Percentiles rank a stretch among this genome's conserved stretches.
Conservation (phyloP, 1,139 yeast species). For the Yamadazyma taylorii region DNA sequence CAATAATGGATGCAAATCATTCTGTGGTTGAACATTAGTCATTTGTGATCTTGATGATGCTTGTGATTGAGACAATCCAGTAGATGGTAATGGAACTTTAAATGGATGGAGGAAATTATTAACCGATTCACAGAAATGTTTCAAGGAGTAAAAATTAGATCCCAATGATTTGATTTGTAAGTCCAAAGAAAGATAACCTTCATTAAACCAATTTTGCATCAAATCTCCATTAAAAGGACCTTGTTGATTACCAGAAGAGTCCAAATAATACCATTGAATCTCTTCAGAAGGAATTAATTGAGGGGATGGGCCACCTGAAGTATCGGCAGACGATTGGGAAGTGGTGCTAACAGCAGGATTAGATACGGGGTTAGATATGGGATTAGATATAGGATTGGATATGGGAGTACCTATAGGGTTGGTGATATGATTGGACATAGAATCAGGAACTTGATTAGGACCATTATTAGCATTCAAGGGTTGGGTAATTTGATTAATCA, state of each 20-base stretch:
- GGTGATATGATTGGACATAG: too few relatives aligned
- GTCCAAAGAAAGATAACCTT: constrained; percentile 59
- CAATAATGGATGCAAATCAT: constrained; percentile 4
- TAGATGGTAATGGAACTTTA: constrained; percentile 49
- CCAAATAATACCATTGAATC: constrained; percentile 71
- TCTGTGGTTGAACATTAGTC: not conserved
- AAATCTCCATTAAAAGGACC: constrained; percentile 76
- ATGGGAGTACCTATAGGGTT: too few relatives aligned
- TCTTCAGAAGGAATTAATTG: constrained; percentile 28
- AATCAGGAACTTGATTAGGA: not conserved
- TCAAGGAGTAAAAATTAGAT: constrained; percentile 42
- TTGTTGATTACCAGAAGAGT: constrained; percentile 67
- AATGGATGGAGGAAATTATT: constrained; percentile 62
- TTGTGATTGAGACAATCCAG: constrained; percentile 22
- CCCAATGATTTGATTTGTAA: constrained; percentile 58
- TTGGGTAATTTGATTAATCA: not conserved
- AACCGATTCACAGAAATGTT: constrained; percentile 45
- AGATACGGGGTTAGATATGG: constrained; percentile 2
- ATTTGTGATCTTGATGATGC: too few relatives aligned
- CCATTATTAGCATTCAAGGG: not conserved
- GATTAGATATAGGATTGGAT: too few relatives aligned
- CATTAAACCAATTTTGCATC: constrained; percentile 79
- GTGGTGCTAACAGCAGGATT: not conserved
- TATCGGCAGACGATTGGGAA: not conserved
- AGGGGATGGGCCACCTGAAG: not conserved